Evolutionary conservation across 2,329 filamentous ascomycete genomes (phyloP).

Genomic region (Penicillium crustosum): DNA sequence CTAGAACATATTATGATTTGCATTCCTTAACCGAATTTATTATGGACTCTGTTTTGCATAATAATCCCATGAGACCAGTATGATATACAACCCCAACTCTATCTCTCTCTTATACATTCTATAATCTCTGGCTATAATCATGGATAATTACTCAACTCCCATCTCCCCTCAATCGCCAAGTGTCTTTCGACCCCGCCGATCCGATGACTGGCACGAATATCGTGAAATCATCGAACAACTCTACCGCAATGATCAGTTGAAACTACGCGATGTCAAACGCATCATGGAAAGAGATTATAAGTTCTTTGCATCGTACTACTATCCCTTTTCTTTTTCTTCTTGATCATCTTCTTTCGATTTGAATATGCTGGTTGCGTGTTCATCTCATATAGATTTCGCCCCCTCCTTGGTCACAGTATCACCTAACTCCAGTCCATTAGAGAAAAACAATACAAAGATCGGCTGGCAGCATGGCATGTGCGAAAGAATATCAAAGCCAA

Average conservation of each 20-base stretch:
- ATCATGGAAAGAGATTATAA: conserved; percentile 40
- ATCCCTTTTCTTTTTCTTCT: conserved; percentile 10
- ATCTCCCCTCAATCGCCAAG: conserved; percentile 15
- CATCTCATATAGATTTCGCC: conserved; percentile 7
- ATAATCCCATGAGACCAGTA: conserved; percentile 2
- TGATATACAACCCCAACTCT: background rate
- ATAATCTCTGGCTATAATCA: background rate
- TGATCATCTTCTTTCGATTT: background rate
- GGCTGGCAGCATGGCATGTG: conserved; percentile 38
- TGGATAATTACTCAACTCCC: conserved; percentile 17
- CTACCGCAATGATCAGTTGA: conserved; percentile 38
- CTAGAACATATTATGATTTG: conserved; percentile 6
- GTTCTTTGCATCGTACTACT: conserved; percentile 37
- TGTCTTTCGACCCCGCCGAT: conserved; percentile 37
- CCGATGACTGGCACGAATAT: conserved; percentile 40
- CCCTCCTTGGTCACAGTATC: conserved; percentile 2
- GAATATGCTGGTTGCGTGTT: conserved; percentile 2
- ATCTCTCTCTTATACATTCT: background rate
- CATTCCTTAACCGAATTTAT: conserved; percentile 5
- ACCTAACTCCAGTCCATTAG: conserved; percentile 26
- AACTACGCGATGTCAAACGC: conserved; percentile 38
- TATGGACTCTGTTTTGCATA: conserved; percentile 2
- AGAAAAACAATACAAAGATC: conserved; percentile 43
- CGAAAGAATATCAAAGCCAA: conserved; percentile 42
- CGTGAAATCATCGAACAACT: conserved; percentile 38